These are phyloP conservation scores for Ambrosia artemisiifolia DNA, from an alignment of 129 eudicot species.

Conservation along the genomic window DNA sequence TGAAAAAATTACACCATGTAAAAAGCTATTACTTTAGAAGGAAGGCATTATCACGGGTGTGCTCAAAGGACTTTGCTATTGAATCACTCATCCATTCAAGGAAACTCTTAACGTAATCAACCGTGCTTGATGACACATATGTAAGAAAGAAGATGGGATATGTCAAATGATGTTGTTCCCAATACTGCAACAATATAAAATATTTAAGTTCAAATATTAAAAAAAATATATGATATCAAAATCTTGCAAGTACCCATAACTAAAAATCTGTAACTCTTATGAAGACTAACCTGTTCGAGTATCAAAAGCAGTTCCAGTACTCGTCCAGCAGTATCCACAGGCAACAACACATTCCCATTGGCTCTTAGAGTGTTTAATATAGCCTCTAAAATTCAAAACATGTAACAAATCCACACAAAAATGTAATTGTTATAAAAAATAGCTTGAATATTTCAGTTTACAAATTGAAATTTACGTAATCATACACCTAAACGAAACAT, in stretches of 20 bases:
- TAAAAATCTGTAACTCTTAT: not conserved
- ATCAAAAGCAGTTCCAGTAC: conserved; percentile 79
- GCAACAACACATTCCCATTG: conserved; percentile 79
- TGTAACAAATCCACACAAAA: not conserved
- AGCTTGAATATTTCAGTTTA: not conserved
- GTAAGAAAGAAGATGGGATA: conserved; percentile 93
- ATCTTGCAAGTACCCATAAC: not conserved
- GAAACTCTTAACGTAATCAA: conserved; percentile 90
- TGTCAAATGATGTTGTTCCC: conserved; percentile 85
- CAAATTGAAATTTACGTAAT: not conserved
- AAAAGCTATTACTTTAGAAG: conserved; percentile 64
- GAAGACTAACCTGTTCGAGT: conserved; percentile 75
- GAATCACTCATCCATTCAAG: conserved; percentile 99
- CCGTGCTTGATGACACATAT: conserved; percentile 82
- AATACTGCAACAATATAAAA: conserved; percentile 55
- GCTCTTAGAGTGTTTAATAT: conserved; percentile 62
- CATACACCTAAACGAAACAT: not conserved
- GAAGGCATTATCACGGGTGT: conserved; percentile 90
- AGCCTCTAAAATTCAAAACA: conserved; percentile 43
- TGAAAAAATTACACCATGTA: conserved; percentile 11
- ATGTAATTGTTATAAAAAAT: not conserved
- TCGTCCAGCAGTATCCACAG: conserved; percentile 95
- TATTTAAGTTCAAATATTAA: not conserved
- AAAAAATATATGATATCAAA: not conserved
- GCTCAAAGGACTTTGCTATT: conserved; percentile 92